These are phyloP conservation scores for Yamadazyma olivae DNA, from an alignment of 805 yeast species.

Conservation along the genomic window DNA sequence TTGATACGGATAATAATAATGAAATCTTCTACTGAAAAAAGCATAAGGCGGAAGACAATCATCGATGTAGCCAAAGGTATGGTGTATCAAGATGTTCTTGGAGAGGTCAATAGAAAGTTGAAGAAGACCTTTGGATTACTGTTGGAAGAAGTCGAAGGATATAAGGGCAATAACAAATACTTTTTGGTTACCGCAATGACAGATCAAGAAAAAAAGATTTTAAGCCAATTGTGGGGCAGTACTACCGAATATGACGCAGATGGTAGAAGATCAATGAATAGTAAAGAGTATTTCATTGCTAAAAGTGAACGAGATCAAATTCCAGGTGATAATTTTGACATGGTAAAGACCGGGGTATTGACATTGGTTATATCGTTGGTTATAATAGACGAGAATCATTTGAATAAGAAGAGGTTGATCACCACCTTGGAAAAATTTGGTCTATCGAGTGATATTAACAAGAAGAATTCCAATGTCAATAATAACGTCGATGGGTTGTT, in stretches of 20 bases:
- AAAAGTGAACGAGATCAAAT: conserved; percentile 14
- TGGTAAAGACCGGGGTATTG: conserved; percentile 29
- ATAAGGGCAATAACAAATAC: conserved; percentile 6
- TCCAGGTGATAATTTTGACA: conserved; percentile 23
- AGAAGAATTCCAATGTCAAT: conserved; percentile 18
- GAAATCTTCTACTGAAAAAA: conserved; percentile 7
- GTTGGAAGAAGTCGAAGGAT: conserved; percentile 14
- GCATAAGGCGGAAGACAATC: conserved; percentile 2
- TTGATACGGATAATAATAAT: conserved; percentile 17
- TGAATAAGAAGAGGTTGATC: conserved; percentile 24
- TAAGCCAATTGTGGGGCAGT: conserved; percentile 25
- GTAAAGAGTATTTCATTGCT: conserved; percentile 23
- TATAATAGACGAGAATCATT: conserved; percentile 29
- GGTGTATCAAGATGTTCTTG: conserved; percentile 15
- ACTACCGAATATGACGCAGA: conserved; percentile 3
- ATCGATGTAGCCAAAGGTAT: conserved; percentile 2
- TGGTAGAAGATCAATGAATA: conserved; percentile 9
- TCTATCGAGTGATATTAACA: conserved; percentile 17
- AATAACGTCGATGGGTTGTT: conserved; percentile 20
- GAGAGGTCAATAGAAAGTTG: conserved; percentile 15
- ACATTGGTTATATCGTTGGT: conserved; percentile 26
- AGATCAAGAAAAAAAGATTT: conserved; percentile 16
- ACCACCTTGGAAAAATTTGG: conserved; percentile 25
- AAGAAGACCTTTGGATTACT: conserved; percentile 25
- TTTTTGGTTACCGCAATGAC: conserved; percentile 20